Evolutionary conservation across 176 grass and related monocot genomes (phyloP), one percentile per base, ranked within the genome.

Genomic region (sorghum (Sorghum bicolor)): DNA sequence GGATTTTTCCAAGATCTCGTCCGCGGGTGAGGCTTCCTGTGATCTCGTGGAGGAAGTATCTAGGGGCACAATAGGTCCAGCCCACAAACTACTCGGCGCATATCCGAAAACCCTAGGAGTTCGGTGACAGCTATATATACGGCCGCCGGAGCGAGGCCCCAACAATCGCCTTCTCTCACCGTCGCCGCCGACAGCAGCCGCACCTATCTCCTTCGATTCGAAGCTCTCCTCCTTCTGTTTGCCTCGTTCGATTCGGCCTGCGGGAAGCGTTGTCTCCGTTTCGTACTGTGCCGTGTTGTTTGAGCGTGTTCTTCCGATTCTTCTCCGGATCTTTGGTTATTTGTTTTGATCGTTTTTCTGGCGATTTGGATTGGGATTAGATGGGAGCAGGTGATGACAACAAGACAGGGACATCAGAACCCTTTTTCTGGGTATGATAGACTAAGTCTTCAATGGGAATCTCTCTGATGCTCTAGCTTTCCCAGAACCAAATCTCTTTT

Each of bases 351-450:
- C 2, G 1, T 30, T 2, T 31, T 26, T 68, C 2, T 25, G 34
- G 2, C 6, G 2, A 37, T 71, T 29, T 72, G 72, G 48, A 20
- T 40, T 14, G 26, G 72, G 28, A 74, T 72, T 48, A 11, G 32
- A 8, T 13, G 19, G 16, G 29, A 80, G 29, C 85, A 91, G 40
- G 11, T 91, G 90, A 91, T 81, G 90, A 91, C 38, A 88, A 63
- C 82, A 85, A 88, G 90, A 91, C 90, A 91, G 90, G 90, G 90
- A 91, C 90, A 91, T 91, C 90, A 85, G 85, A 70, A 78, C 78
- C 82, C 78, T 77, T 39, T n/a, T 77, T 64, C 74, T 28, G 7
- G 78, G 82, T 70, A 37, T 85, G 86, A 88, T 83, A 47, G 86
- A 88, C 72, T 32, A 68, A 80, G 86, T 91, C 90, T 88, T 53